Base-by-base conservation (phyloP, 2,329 filamentous ascomycete species). In the Neopestalotiopsis sp. region DNA sequence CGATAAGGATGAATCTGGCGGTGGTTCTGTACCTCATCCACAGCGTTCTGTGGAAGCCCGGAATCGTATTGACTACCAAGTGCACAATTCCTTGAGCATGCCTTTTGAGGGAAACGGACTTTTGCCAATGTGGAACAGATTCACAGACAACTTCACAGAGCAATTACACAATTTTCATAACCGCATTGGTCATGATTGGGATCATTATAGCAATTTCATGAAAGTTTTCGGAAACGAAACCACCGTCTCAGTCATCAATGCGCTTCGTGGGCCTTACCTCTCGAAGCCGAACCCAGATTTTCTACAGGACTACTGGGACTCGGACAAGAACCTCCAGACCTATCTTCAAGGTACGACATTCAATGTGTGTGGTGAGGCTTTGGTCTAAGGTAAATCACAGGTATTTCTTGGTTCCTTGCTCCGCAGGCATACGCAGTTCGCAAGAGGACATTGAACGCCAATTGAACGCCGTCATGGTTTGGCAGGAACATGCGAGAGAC, bases 1-100 rank as follows among this genome's bases (percentile, higher is more conserved):
- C 38, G 74, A 76, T 70, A 74, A 72, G 61, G 75, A 76, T 30
- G 74, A 75, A 58, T 77, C 76, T 30, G 75, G 76, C 9, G 68
- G 72, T 10, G 66, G 71, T 62, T 71, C 69, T 68, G 66, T 72
- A 7, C 71, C 73, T 66, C 67, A 75, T 17, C 66, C 67, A 1
- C 68, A 45, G 28, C 74, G 74, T 40, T 72, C 42, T 0, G 69
- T 74, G 1, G 74, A 73, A 65, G 67, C 69, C 17, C 70, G 68
- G 7, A 75, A 74, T 59, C 69, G 72, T 7, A 72, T 75, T 61
- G 75, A 75, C 67, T 76, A 74, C 49, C 72, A 49, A 38, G 71
- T 70, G 13, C 64, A 75, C 14, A 65, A 74, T 52, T 73, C 71
- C 20, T 56, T 75, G 14, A 45, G 57, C 20, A 68, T 52, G 14